phyloP scores from a whole-genome alignment of 108 stramenopile species.

The Cyclotella cryptica region DNA sequence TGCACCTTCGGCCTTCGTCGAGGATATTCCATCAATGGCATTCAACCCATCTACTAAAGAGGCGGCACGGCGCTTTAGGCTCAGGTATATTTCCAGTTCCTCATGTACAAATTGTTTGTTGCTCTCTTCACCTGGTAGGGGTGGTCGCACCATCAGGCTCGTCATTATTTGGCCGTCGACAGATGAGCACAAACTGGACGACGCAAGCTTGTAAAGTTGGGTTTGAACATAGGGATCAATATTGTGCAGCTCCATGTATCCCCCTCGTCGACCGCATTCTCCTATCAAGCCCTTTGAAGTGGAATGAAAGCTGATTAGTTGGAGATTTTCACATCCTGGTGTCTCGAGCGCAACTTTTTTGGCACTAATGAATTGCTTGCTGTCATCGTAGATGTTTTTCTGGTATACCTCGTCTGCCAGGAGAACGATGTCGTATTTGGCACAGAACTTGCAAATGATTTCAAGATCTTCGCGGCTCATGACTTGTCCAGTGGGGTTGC shows the following conservation, averaged over 20 bases:
- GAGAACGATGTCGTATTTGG: slow-evolving; percentile 73
- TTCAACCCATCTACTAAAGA: slow-evolving; percentile 85
- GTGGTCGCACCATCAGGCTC: slow-evolving; percentile 92
- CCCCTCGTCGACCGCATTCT: slow-evolving; percentile 96
- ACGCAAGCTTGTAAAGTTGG: slow-evolving; percentile 94
- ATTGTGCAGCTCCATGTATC: slow-evolving; percentile 91
- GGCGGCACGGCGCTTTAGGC: slow-evolving; percentile 81
- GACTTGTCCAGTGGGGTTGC: slow-evolving; percentile 95
- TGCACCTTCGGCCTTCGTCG: slow-evolving; percentile 89
- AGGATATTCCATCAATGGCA: slow-evolving; percentile 85
- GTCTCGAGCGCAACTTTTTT: slow-evolving; percentile 75
- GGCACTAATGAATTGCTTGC: slow-evolving; percentile 77
- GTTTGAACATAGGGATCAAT: slow-evolving; percentile 86
- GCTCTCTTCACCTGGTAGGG: slow-evolving; percentile 77
- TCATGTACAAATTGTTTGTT: slow-evolving; percentile 73
- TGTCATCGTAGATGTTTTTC: slow-evolving; percentile 87
- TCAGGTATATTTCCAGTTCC: slow-evolving; percentile 67
- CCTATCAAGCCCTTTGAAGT: slow-evolving; percentile 93
- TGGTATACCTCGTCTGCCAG: slow-evolving; percentile 95
- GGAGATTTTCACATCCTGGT: slow-evolving; percentile 69
- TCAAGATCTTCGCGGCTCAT: slow-evolving; percentile 78
- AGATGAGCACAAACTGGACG: slow-evolving; percentile 86
- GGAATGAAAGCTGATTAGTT: slow-evolving; percentile 93
- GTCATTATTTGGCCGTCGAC: slow-evolving; percentile 90
- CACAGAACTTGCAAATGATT: slow-evolving; percentile 83